phyloP scores from a whole-genome alignment of 768 basidiomycete species.

The Kwoniella mangroviensis region DNA sequence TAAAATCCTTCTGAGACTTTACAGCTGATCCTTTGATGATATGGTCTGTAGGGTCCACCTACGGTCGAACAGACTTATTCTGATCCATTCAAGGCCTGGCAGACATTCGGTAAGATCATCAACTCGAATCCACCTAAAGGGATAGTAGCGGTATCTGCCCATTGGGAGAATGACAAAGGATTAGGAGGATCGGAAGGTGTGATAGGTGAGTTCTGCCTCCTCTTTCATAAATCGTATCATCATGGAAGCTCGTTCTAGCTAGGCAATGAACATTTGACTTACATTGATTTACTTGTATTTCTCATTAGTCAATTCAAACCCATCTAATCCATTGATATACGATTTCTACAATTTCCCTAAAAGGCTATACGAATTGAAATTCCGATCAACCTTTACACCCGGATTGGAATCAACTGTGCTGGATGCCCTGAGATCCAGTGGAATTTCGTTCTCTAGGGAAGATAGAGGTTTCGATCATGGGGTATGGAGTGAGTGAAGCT shows the following conservation, averaged over 20 bases:
- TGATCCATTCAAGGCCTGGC: constrained; percentile 51
- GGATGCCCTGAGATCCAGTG: constrained; percentile 24
- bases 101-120: constrained; percentile 33
- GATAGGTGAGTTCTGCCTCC: constrained; percentile 30
- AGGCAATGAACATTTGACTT: too few relatives aligned
- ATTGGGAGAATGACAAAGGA: constrained; percentile 48
- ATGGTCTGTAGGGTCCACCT: constrained; percentile 42
- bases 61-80: constrained; percentile 40
- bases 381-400: constrained; percentile 27
- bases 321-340: constrained; percentile 47
- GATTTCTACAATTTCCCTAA: constrained; percentile 54
- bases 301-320: constrained; percentile 43
- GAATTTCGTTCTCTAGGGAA: constrained; percentile 23
- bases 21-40: neutral
- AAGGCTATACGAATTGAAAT: constrained; percentile 44
- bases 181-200: constrained; percentile 23
- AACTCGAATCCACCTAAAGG: constrained; percentile 39
- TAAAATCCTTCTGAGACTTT: neutral
- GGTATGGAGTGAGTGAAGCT: constrained; percentile 43
- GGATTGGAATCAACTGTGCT: constrained; percentile 23
- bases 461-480: constrained; percentile 52
- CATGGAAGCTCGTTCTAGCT: too few relatives aligned
- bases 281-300: too few relatives aligned
- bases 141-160: constrained; percentile 49
- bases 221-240: neutral